A percentile compares a stretch with the other conserved stretches of the same genome.
phyloP scores from a whole-genome alignment of 345 rosid species.

The Brassica carinata region DNA sequence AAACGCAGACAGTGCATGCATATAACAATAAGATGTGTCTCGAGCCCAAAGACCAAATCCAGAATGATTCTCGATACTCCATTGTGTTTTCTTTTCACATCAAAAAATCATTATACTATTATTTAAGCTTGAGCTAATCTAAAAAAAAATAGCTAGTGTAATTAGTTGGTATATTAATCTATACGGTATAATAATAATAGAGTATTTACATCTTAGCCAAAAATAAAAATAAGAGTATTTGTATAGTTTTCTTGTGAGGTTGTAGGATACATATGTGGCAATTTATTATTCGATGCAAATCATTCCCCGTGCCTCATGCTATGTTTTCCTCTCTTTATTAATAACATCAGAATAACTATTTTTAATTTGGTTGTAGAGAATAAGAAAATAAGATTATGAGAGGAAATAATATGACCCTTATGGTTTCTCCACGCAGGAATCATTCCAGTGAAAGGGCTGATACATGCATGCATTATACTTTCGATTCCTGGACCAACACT shows the following conservation, averaged over 20 bases:
- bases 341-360: no score
- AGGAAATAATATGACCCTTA: conserved; percentile 20
- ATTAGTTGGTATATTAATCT: background rate
- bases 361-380: no score
- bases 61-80: no score
- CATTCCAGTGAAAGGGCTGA: conserved; percentile 44
- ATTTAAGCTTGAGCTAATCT: no score
- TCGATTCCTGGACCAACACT: conserved; percentile 32
- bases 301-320: conserved; percentile 46
- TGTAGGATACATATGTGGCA: conserved; percentile 33
- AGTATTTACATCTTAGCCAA: no score
- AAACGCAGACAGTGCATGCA: background rate
- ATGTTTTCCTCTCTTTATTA: no score
- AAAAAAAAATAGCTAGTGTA: no score
- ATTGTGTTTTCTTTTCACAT: no score
- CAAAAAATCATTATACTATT: no score
- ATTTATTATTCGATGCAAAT: conserved; percentile 35
- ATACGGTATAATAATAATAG: background rate
- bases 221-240: background rate
- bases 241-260: conserved; percentile 2
- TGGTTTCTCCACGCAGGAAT: conserved; percentile 55
- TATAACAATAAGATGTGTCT: no score
- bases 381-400: background rate
- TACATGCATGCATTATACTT: conserved; percentile 39
- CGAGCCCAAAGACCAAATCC: no score